Base-by-base conservation (phyloP, 2,329 filamentous ascomycete genomes). In the Clarireedia hainanense region DNA sequence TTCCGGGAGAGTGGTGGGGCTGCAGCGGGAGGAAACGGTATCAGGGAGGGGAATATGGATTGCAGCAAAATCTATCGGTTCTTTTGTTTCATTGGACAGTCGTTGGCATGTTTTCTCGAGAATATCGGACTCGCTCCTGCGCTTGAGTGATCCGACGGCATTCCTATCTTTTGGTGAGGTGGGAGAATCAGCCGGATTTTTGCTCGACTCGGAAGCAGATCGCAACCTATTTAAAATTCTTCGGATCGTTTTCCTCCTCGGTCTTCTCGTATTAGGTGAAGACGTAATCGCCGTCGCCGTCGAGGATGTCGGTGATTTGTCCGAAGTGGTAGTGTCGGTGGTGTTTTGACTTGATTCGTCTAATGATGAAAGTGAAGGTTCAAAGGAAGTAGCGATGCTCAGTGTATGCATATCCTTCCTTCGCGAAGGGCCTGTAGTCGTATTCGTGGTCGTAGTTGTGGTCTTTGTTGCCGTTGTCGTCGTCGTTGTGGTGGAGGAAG, bases 341-440 rank as follows among this genome's bases (percentile, higher is more conserved):
- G 20, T 52, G 17, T 30, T 30, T 30, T 7, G 27, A 52, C 42
- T 39, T 47, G 40, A 10, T 52, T 43, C 42, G 50, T 36, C 27
- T 47, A 47, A 14, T 17, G 51, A 54, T 27, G 20, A n/a, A 20
- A 43, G 45, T 23, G 43, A 54, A 20, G 51, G 48, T 27, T 23
- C n/a, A 40, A 45, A 24, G 30, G 17, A 34, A 39, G 43, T 24
- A 34, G 10, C 27, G 43, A n/a, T 24, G 39, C 39, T 34, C 26
- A 48, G n/a, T 20, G 51, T 48, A 54, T 54, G 12, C 51, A 54
- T 54, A 48, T 54, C 43, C 47, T 54, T 48, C 43, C 45, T 26
- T 23, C 12, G 15, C 42, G 27, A 24, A 30, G 43, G 51, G 6
- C 6, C 15, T n/a, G 37, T n/a, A 2, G 9, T 40, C 37, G 37